Evolutionary conservation across 495 filamentous ascomycete species (phyloP), one percentile per base, ranked within the genome.

Genomic region (Neurospora sp.): DNA sequence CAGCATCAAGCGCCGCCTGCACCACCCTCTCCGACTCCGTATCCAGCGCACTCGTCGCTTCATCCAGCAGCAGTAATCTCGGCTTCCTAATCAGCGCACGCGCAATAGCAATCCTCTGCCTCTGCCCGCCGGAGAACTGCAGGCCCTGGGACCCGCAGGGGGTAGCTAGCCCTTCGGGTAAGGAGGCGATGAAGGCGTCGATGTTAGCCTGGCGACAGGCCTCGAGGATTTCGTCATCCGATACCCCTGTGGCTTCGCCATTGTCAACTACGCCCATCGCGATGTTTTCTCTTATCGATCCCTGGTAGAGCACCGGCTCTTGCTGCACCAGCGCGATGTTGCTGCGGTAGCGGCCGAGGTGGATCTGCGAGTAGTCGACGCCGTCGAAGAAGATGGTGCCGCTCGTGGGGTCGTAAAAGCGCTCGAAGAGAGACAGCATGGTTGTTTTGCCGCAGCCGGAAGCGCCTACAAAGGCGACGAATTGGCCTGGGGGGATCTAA

Each of bases 41-140:
- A 73, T 96, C 93, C n/a, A 94, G 82, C 17, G 88, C 89, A 61
- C 85, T 88, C 1, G 93, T 94, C 1, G 92, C 90, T 78, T 96
- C 93, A 77, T 96, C 93, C 0, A 96, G 84, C 27, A 96, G 82
- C 69, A 96, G 78, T 14, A 95, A 78, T 45, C 85, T 81, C 3
- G 93, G 92, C 42, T 90, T 86, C 8, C 92, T 87, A 14, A 95
- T 85, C 12, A 94, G 83, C 0, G 93, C 91, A 9, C 93, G 84
- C 0, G 93, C 93, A 70, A 96, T 91, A 4, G 91, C 87, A 17
- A 96, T 83, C 37, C 93, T 84, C 75, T 94, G 92, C 71, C 88
- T 87, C 79, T 96, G 93, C 0, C 93, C 93, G 8, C 92, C 93
- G 0, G 89, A 91, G 44, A 96, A 86, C 53, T 86, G 84, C 17